phyloP scores from a whole-genome alignment of 2,329 filamentous ascomycete genomes.

The Talaromyces sp. region DNA sequence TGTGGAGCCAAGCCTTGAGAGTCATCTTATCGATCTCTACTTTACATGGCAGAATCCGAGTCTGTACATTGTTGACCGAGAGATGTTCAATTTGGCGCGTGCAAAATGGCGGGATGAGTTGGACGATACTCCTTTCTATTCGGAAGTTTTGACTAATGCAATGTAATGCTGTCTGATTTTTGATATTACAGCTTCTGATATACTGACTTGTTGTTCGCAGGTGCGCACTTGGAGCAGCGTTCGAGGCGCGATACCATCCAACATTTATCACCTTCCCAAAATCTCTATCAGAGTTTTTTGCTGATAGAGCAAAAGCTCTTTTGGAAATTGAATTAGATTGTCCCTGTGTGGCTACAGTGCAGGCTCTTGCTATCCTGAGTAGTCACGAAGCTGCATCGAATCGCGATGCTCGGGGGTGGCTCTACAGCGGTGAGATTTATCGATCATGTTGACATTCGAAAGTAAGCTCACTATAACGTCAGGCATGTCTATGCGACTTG shows the following conservation, averaged over 20 bases:
- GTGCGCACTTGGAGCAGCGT: constrained; percentile 43
- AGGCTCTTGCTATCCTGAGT: constrained; percentile 47
- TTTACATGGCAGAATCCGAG: constrained; percentile 51
- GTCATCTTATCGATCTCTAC: constrained; percentile 46
- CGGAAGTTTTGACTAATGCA: constrained; percentile 41
- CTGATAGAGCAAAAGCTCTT: constrained; percentile 44
- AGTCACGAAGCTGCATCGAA: constrained; percentile 44
- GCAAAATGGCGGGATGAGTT: constrained; percentile 36
- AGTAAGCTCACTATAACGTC: constrained; percentile 1
- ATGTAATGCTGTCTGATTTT: constrained; percentile 27
- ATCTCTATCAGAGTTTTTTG: constrained; percentile 36
- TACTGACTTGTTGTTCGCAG: constrained; percentile 23
- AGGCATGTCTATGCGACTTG: constrained; percentile 47
- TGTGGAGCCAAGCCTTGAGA: constrained; percentile 41
- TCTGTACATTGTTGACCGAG: constrained; percentile 46
- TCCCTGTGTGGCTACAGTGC: constrained; percentile 48
- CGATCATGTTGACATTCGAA: background rate
- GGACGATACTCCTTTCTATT: constrained; percentile 41
- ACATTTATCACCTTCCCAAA: constrained; percentile 41
- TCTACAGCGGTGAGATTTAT: constrained; percentile 42
- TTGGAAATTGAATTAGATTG: constrained; percentile 49
- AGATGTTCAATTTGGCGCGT: constrained; percentile 37
- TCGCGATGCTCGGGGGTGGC: constrained; percentile 47
- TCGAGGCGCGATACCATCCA: constrained; percentile 44
- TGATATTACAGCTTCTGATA: background rate